These are phyloP conservation scores for Trichophyton rubrum DNA, from an alignment of 2,329 filamentous ascomycete species.

Conservation along the genomic window DNA sequence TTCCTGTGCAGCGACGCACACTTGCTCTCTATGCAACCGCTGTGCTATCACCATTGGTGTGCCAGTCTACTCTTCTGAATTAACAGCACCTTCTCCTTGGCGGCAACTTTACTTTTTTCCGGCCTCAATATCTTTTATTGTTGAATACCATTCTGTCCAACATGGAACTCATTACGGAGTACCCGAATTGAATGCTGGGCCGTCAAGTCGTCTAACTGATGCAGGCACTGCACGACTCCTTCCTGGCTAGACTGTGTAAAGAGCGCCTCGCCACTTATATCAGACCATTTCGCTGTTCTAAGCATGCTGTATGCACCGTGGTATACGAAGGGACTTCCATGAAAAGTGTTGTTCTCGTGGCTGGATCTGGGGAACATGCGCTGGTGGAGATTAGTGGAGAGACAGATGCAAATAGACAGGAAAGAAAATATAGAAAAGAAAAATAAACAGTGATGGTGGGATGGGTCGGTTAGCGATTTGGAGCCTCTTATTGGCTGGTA, in stretches of 20 bases:
- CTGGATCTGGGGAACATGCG: neutral
- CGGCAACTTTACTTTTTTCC: neutral
- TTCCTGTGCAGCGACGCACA: neutral
- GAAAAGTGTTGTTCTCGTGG: neutral
- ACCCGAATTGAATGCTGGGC: neutral
- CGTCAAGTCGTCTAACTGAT: neutral
- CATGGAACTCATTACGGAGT: neutral
- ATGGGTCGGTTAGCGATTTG: neutral
- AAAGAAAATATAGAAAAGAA: neutral
- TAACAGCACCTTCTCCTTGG: neutral
- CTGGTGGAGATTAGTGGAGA: neutral
- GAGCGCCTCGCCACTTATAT: neutral
- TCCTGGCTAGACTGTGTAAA: neutral
- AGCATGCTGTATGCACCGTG: too few relatives aligned
- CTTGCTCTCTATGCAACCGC: neutral
- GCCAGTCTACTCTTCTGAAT: neutral
- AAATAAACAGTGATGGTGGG: neutral
- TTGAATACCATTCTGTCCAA: neutral
- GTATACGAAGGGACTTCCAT: too few relatives aligned
- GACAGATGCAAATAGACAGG: neutral
- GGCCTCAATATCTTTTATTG: neutral
- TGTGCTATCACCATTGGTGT: neutral
- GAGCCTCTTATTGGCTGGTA: neutral
- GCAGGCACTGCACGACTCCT: neutral
- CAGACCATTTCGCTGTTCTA: neutral